Base-by-base conservation (phyloP, 768 basidiomycete species). In the Amanita inopinata region DNA sequence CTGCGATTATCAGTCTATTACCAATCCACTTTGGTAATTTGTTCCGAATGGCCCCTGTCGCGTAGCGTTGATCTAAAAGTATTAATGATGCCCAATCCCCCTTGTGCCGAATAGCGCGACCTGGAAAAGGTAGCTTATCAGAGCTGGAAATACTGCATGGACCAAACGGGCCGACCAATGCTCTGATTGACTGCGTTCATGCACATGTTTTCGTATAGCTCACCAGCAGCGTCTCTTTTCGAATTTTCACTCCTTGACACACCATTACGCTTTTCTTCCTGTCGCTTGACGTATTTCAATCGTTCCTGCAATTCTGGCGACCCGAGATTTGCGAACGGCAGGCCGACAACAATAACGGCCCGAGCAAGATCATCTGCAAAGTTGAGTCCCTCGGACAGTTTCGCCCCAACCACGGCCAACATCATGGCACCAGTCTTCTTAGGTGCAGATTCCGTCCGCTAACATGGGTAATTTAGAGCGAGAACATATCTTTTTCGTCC, bases 101-200 rank as follows among this genome's bases (percentile, higher is more conserved):
- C 20, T 75, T 74, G 58, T 97, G 93, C 32, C 94, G 80, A 46
- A 97, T 94, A 3, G 93, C 93, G 37, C 94, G 80, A 23, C 92
- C 92, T 96, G 43, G 33, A 9, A 22, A 24, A 34, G 40, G n/a
- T n/a, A n/a, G n/a, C n/a, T n/a, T 19, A 34, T 33, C 5, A 33
- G 17, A 6, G 7, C 20, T 22, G 10, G 36, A 40, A 33, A 18
- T 12, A 12, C 11, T 25, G 23, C 6, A 45, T 28, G 36, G 33
- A 28, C 19, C 19, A 34, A 11, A 2, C 32, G 31, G 15, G 59
- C 80, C 43, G 37, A 88, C 93, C 94, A 47, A 99, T 96, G 43
- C 87, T 90, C 58, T 99, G 94, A 61, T 99, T 99, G 40, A 99
- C 92, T 0, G 92, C 87, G 49, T 82, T 84, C 83, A 87, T 88